phyloP scores from a whole-genome alignment of 164 flowering plant species.

The Macadamia tetraphylla region DNA sequence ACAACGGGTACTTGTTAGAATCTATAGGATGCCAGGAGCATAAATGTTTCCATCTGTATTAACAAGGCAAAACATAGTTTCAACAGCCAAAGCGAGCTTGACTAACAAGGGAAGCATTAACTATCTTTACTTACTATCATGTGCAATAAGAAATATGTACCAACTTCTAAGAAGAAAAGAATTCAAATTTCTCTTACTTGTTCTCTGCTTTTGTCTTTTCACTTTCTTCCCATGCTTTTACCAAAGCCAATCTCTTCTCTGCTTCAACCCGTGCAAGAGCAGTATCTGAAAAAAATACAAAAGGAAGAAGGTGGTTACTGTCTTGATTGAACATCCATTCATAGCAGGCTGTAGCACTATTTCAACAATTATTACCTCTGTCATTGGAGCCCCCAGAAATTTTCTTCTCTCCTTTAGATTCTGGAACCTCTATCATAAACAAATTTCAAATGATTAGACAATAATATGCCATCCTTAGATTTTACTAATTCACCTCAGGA shows the following conservation, averaged over 20 bases:
- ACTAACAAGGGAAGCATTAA: not conserved
- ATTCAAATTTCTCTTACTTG: conserved; percentile 47
- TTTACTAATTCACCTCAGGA: too few relatives aligned
- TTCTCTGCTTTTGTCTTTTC: conserved; percentile 79
- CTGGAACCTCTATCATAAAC: conserved; percentile 39
- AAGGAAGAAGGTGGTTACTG: not conserved
- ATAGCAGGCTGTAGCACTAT: not conserved
- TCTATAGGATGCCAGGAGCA: not conserved
- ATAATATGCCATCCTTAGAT: too few relatives aligned
- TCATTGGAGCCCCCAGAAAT: conserved; percentile 28
- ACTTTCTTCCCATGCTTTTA: conserved; percentile 94
- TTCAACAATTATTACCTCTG: conserved; percentile 42
- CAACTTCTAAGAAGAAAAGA: not conserved
- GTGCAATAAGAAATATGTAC: not conserved
- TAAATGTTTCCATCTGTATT: not conserved
- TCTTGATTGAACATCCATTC: not conserved
- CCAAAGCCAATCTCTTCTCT: conserved; percentile 64
- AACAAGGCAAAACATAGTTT: not conserved
- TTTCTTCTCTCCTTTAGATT: conserved; percentile 31
- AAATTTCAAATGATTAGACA: too few relatives aligned
- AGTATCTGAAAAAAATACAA: conserved; percentile 39
- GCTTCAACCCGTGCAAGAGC: conserved; percentile 66
- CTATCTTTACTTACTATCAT: not conserved
- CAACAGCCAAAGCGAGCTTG: too few relatives aligned
- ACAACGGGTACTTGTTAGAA: not conserved